Evolutionary conservation across 371 early-diverging fungal genomes (phyloP), one percentile per base, ranked within the genome.

Genomic region (Apophysomyces sp.): DNA sequence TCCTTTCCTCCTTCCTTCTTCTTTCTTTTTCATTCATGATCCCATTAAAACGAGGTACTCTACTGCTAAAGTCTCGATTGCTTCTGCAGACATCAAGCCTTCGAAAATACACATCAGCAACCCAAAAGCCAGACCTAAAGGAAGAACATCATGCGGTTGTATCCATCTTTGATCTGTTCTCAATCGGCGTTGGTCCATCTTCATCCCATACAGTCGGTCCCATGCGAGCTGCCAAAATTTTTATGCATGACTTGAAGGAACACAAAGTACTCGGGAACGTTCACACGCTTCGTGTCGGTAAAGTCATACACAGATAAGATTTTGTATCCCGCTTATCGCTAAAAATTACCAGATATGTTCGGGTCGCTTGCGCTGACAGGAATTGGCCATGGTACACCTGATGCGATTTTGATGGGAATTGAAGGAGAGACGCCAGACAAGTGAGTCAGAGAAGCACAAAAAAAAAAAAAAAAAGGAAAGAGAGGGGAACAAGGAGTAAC

Each of bases 321-420:
- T 13, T 24, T 2, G 16, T 40, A 39, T 36, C 9, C 58, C 39
- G 29, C 41, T 39, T 39, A 58, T 39, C 36, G 15, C 16, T n/a
- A 16, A 56, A 44, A 16, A 15, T 16, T 32, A 13, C 56, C 56
- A 80, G 95, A 97, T 74, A 73, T 97, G 63, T 97, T 93, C 71
- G 98, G 98, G 11, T 93, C 94, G 7, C 80, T 97, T 51, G 98
- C 98, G 37, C 76, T 95, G 71, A 97, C 98, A 24, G 98, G 98
- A 34, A 89, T 87, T 52, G 98, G 98, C 15, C 98, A 97, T 72
- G 96, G 95, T 34, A 97, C 98, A 1, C 94, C 94, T 7, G 89
- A 92, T 66, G 95, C 97, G 5, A 86, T 94, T 37, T 67, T 94
- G 62, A 91, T 93, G 92, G 92, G 94, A 8, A 81, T 93, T 51